Evolutionary conservation across 495 filamentous ascomycete species (phyloP), one percentile per base, ranked within the genome.

Genomic region (Talaromyces proteolyticus): DNA sequence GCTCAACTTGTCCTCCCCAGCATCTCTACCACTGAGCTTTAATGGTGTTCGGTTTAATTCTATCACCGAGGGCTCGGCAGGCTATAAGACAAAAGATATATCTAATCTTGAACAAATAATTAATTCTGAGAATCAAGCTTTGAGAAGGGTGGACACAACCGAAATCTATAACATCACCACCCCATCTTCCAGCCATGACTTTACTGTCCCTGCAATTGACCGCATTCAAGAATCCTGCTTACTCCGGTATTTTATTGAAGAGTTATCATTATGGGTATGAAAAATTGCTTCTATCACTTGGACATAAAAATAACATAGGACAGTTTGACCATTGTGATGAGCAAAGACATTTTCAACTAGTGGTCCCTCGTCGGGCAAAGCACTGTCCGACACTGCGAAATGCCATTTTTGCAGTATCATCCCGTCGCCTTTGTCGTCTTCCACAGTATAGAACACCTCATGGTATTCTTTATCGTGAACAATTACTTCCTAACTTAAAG

Each of bases 251-350:
- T 62, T 59, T 8, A 62, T 60, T 18, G 61, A 62, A 38, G 61
- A 64, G 17, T 26, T 64, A 11, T 64, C 59, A 21, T 57, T 58
- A n/a, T 62, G 57, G 61, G 59, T 64, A 58, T 37, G 53, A 24
- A 4, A 22, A 8, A 34, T 34, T 34, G 29, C 14, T 34, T 10
- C 42, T 22, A 3, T 7, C n/a, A 17, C 8, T 47, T 2, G 22
- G 16, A 14, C 23, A 18, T 36, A 26, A 5, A 22, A 39, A 6
- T 54, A 42, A 56, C 20, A 23, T 1, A 6, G 21, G 6, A 8
- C 18, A 64, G 61, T 64, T 64, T 42, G 61, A 64, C 26, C 55
- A 58, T 41, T 64, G 61, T 34, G 61, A 64, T 41, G 55, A 58
- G 5, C 39, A 21, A 26, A 46, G 50, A 16, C 58, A 64, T 29